These are phyloP conservation scores for Ceratobasidium sp. DNA, from an alignment of 1,284 basidiomycete species.

Conservation along the genomic window DNA sequence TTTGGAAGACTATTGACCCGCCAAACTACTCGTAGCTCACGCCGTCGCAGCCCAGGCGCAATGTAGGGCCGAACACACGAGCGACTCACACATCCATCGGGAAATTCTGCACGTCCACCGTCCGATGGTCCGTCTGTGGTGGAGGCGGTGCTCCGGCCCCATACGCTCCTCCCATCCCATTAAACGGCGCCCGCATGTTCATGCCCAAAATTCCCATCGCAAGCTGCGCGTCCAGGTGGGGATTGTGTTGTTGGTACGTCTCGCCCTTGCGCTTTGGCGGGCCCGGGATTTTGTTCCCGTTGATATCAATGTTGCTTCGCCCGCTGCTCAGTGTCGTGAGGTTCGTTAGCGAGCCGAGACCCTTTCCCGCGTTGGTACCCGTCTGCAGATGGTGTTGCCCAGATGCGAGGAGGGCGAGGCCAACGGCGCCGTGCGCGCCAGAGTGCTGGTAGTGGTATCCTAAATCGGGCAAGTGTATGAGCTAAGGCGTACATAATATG, in stretches of 20 bases:
- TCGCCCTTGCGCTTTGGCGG: conserved; percentile 43
- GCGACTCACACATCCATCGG: conserved; percentile 37
- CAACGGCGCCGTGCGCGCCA: conserved; percentile 91
- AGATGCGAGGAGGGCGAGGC: conserved; percentile 83
- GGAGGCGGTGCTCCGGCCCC: conserved; percentile 7
- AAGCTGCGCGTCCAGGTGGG: conserved; percentile 37
- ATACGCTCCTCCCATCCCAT: not conserved
- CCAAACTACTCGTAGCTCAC: not conserved
- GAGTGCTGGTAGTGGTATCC: conserved; percentile 97
- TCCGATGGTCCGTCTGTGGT: conserved; percentile 22
- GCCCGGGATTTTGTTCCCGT: conserved; percentile 43
- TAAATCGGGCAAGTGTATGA: conserved; percentile 46
- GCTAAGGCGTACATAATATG: not conserved
- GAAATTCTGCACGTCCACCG: conserved; percentile 43
- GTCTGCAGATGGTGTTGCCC: conserved; percentile 68
- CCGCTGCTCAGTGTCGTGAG: conserved; percentile 41
- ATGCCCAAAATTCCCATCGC: conserved; percentile 38
- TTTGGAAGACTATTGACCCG: not conserved
- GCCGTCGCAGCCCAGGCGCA: not conserved
- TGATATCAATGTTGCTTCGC: conserved; percentile 41
- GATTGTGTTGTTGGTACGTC: conserved; percentile 1
- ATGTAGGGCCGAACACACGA: not conserved
- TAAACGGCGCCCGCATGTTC: conserved; percentile 34
- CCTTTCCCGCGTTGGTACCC: conserved; percentile 38
- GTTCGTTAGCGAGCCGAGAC: conserved; percentile 43